Conservation (phyloP, 2,329 filamentous ascomycete species). For the Penicillium polonicum region DNA sequence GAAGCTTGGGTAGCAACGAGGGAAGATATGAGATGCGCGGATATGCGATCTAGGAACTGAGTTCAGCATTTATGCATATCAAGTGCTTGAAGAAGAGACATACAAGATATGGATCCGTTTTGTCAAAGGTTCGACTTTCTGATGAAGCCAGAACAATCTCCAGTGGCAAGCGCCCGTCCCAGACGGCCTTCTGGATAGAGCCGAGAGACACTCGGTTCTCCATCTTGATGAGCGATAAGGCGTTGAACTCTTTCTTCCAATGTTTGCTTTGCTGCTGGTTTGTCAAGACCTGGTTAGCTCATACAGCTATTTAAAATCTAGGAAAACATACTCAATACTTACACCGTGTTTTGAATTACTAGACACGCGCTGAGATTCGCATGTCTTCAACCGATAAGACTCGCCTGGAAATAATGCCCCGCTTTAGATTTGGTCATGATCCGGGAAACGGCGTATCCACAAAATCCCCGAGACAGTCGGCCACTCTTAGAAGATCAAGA, state of each 20-base stretch:
- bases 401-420: constrained; percentile 7
- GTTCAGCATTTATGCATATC: not conserved
- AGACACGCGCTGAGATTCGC: not conserved
- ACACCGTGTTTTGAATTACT: not conserved
- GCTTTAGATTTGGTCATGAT: constrained; percentile 6
- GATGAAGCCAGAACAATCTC: constrained; percentile 59
- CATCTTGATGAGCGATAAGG: constrained; percentile 19
- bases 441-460: not conserved
- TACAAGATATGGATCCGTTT: constrained; percentile 62
- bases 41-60: constrained; percentile 52
- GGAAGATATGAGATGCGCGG: constrained; percentile 69
- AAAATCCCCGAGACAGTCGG: not conserved
- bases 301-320: not conserved
- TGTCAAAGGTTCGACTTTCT: constrained; percentile 61
- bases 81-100: constrained; percentile 11
- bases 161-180: constrained; percentile 60
- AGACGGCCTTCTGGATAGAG: constrained; percentile 50
- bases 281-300: not conserved
- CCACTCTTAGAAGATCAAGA: not conserved
- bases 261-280: not conserved
- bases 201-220: constrained; percentile 28
- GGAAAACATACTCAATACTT: not conserved
- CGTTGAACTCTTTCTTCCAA: not conserved
- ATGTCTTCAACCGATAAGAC: constrained; percentile 1
- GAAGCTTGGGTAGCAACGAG: constrained; percentile 61